Evolutionary conservation across 306 rosid species (phyloP).

Genomic region (Luffa acutangula): DNA sequence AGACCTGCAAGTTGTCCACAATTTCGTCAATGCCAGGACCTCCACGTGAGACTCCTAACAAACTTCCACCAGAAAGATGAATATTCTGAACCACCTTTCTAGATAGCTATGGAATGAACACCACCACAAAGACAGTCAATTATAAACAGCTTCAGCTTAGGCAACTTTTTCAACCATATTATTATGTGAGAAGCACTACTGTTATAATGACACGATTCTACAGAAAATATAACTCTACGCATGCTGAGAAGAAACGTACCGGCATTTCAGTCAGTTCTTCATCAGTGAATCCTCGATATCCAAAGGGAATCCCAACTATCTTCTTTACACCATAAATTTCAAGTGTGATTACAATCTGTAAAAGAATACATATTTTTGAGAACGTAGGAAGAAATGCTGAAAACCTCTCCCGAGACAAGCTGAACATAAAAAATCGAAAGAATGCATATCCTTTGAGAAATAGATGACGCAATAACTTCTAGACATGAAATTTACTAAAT

Average conservation of each 20-base stretch:
- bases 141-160: conserved; percentile 6
- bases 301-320: conserved; percentile 96
- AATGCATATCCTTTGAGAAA: background rate
- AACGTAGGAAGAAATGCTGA: background rate
- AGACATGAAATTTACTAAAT: background rate
- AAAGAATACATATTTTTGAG: background rate
- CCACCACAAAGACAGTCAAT: background rate
- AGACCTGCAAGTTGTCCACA: conserved; percentile 78
- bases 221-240: background rate
- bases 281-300: conserved; percentile 91
- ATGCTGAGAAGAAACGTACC: conserved; percentile 32
- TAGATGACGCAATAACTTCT: background rate
- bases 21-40: conserved; percentile 65
- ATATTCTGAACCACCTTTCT: conserved; percentile 91
- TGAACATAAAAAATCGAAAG: background rate
- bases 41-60: conserved; percentile 97
- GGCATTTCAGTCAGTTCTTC: conserved; percentile 67
- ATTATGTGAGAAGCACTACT: background rate
- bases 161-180: conserved; percentile 4
- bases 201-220: background rate
- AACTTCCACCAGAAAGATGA: conserved; percentile 99
- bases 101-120: conserved; percentile 51
- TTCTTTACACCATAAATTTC: conserved; percentile 90
- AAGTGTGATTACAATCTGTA: conserved; percentile 96
- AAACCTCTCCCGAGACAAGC: background rate